Conservation (phyloP, 148 eudicot genomes). For the Camellia lanceoleosa region DNA sequence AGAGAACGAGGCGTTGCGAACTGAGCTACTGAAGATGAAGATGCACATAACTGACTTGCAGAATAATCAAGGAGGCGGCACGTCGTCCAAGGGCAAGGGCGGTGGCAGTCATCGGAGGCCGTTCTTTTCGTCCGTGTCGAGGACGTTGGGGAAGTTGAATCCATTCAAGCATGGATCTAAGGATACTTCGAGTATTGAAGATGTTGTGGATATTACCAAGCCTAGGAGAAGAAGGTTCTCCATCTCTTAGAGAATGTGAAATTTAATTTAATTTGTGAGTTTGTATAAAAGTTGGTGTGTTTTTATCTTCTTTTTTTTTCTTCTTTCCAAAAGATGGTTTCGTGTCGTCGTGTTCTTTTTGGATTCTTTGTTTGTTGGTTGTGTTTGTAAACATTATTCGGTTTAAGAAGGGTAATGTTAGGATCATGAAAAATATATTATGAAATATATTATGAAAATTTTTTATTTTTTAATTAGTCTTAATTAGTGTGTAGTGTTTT, state of each 20-base stretch:
- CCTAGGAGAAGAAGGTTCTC: conserved; percentile 93
- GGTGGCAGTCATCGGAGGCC: conserved; percentile 25
- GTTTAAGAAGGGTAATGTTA: no score
- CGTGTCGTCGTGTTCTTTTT: not conserved
- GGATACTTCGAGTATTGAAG: conserved; percentile 70
- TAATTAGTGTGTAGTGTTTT: no score
- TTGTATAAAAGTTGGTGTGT: not conserved
- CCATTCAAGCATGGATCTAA: conserved; percentile 93
- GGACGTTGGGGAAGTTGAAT: conserved; percentile 77
- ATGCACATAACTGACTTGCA: conserved; percentile 63
- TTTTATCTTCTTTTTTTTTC: not conserved
- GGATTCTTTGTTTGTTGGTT: not conserved
- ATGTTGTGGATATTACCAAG: conserved; percentile 66
- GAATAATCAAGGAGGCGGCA: conserved; percentile 33
- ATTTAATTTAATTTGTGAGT: no score
- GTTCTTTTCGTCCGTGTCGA: conserved; percentile 85
- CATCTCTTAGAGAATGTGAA: conserved; percentile 38
- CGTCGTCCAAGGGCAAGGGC: conserved; percentile 31
- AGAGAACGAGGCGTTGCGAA: conserved; percentile 67
- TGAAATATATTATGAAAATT: no score
- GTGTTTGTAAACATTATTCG: not conserved
- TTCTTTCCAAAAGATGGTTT: not conserved
- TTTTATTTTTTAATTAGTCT: no score
- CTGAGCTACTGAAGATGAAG: conserved; percentile 79
- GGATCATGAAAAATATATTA: no score